Base-by-base conservation (phyloP, 2,329 filamentous ascomycete species). In the Nigrospora oryzae region DNA sequence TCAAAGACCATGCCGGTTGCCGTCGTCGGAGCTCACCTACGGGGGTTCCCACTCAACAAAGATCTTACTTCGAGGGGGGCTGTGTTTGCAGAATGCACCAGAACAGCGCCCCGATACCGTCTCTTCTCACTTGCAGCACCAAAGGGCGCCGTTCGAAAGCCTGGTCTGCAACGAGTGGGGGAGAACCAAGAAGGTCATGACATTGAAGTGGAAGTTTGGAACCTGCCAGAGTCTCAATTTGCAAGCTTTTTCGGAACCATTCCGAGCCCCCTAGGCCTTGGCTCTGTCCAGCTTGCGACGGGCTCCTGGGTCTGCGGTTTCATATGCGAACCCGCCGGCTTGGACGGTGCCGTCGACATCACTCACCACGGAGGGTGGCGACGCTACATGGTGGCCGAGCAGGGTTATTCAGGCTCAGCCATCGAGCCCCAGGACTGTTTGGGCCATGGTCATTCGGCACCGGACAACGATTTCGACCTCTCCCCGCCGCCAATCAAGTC, bases 141-240 rank as follows among this genome's bases (percentile, higher is more conserved):
- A 8, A 15, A 37, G 15, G 35, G 35, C 8, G 15, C 35, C 15
- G 35, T 37, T 16, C 54, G 49, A n/a, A 62, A 63, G 39, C 62
- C 65, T 1, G 63, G 60, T 0, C 49, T 67, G 5, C 51, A 54
- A 36, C 56, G 63, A 13, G 56, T 61, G 2, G 15, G 46, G 0
- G 8, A 42, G 4, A 32, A 16, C 0, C 39, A 53, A 8, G 39
- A 43, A 2, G 64, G 65, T 1, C 43, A 44, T 8, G 37, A 51
- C 15, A 62, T 67, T 13, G 56, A 61, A 10, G 53, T 66, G 3
- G 64, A 67, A 45, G 51, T 66, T 7, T 67, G 65, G 64, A 44
- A 51, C 6, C 40, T 67, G 3, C 64, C 64, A 1, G 52, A 49
- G 1, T 28, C 42, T 14, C 45, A 55, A 2, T 36, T 66, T 5